These are phyloP conservation scores for Hypholoma fasciculare DNA, from an alignment of 768 basidiomycete species.

Conservation along the genomic window DNA sequence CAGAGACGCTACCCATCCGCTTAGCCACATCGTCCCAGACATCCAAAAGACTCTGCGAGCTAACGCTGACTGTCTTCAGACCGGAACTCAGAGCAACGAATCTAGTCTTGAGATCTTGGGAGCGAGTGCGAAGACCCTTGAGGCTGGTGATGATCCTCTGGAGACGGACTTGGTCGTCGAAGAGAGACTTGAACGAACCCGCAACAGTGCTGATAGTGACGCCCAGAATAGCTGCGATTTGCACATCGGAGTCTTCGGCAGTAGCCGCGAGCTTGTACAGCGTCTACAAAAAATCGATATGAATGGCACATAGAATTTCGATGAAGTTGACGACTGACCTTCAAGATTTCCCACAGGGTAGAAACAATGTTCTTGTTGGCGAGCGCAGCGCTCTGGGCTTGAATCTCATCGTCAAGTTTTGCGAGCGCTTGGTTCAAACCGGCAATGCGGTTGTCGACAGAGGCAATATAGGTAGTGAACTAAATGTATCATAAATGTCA, in stretches of 20 bases:
- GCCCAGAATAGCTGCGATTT: neutral
- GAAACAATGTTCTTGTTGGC: neutral
- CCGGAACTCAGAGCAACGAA: neutral
- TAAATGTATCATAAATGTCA: neutral
- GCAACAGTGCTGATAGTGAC: neutral
- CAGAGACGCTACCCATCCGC: neutral
- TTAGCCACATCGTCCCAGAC: neutral
- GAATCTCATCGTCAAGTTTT: neutral
- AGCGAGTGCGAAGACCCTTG: neutral
- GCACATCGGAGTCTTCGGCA: neutral
- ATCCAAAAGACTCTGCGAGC: neutral
- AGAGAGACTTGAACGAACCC: neutral
- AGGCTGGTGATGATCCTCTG: neutral
- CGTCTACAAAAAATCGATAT: neutral
- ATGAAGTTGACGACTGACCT: neutral
- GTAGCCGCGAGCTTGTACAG: neutral
- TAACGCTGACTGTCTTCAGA: neutral
- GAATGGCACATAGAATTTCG: neutral
- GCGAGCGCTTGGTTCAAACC: neutral
- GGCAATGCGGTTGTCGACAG: neutral
- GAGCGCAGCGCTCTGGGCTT: neutral
- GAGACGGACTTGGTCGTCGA: neutral
- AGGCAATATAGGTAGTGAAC: neutral
- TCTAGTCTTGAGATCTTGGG: neutral
- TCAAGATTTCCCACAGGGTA: neutral